Conservation (phyloP, 176 grass and related monocot genomes). For the Areca catechu region DNA sequence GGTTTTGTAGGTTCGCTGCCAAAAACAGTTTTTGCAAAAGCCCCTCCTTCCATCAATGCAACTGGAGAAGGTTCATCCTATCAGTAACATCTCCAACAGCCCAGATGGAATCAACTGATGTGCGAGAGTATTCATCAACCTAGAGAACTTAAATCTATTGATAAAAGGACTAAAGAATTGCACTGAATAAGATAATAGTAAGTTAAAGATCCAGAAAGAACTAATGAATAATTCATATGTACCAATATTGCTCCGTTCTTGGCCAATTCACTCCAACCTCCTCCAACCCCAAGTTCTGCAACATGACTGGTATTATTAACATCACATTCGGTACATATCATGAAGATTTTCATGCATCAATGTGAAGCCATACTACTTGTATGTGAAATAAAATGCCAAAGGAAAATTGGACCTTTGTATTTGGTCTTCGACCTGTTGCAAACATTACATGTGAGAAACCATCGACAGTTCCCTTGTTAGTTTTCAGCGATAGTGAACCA, state of each 20-base stretch:
- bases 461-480: slow-evolving; percentile 62
- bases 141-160: slow-evolving; percentile 9
- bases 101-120: slow-evolving; percentile 76
- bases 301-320: no score
- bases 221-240: slow-evolving; percentile 2
- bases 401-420: slow-evolving; percentile 39
- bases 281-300: slow-evolving; percentile 67
- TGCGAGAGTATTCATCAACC: slow-evolving; percentile 68
- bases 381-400: slow-evolving; percentile 3
- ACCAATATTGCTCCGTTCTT: slow-evolving; percentile 59
- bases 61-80: slow-evolving; percentile 70
- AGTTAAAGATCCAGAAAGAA: background rate
- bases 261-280: slow-evolving; percentile 53
- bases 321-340: no score
- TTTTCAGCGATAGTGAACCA: slow-evolving; percentile 60
- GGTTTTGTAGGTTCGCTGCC: slow-evolving; percentile 57
- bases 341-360: no score
- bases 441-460: slow-evolving; percentile 87
- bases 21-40: slow-evolving; percentile 61
- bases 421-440: slow-evolving; percentile 71
- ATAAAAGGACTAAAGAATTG: background rate
- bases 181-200: background rate
- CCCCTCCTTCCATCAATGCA: slow-evolving; percentile 77
- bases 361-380: no score
- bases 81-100: slow-evolving; percentile 76